Conservation (phyloP, 139 green algal genomes). For the Picochlorum sp. region DNA sequence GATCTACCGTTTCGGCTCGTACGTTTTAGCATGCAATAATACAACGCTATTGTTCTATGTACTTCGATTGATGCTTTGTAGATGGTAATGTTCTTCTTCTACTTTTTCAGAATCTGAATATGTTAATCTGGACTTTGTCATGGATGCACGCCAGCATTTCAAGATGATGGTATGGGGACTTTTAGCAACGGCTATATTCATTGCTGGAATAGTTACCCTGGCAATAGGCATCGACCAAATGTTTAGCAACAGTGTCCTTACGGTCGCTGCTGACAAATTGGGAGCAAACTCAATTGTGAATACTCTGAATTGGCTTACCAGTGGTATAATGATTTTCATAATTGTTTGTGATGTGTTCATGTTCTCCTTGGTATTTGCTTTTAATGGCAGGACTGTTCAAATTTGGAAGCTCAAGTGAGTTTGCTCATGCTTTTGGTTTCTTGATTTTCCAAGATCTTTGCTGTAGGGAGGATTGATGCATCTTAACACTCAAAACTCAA, state of each 20-base stretch:
- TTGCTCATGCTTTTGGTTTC: too few relatives aligned
- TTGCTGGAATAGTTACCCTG: background rate
- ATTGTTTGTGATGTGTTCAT: background rate
- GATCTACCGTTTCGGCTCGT: too few relatives aligned
- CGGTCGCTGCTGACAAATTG: background rate
- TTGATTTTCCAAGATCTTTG: too few relatives aligned
- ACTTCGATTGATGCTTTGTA: too few relatives aligned
- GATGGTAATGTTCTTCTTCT: too few relatives aligned
- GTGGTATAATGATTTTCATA: background rate
- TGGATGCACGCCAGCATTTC: too few relatives aligned
- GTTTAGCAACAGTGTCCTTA: background rate
- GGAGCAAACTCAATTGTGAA: background rate
- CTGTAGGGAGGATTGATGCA: too few relatives aligned
- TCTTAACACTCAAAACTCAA: too few relatives aligned
- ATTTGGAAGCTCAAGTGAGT: background rate
- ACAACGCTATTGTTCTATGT: too few relatives aligned
- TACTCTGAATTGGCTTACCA: background rate
- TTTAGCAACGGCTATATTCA: background rate
- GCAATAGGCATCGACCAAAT: background rate
- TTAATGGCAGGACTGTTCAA: background rate
- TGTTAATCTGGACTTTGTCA: background rate
- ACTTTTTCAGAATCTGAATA: too few relatives aligned
- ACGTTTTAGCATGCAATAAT: too few relatives aligned
- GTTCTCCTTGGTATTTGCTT: background rate
- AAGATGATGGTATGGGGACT: background rate